Conservation (phyloP, 768 basidiomycete genomes). For the Hericium rajendrae region DNA sequence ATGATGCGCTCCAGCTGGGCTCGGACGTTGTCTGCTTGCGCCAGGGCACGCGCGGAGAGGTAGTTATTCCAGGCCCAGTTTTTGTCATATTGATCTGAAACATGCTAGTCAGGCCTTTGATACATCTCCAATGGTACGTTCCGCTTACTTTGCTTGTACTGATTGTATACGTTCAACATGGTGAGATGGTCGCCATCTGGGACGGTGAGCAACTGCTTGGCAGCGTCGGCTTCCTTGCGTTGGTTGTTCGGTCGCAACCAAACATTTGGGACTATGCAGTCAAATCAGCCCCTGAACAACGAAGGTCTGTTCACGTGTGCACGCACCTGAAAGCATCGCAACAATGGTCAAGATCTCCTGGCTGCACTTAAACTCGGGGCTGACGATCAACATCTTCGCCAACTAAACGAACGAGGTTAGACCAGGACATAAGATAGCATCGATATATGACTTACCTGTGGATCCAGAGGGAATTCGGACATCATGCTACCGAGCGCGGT, state of each 20-base stretch:
- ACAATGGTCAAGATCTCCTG: conserved; percentile 94
- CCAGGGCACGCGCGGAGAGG: conserved; percentile 70
- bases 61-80: conserved; percentile 92
- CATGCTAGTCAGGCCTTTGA: not conserved
- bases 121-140: not conserved
- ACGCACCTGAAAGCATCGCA: conserved; percentile 87
- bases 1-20: conserved; percentile 81
- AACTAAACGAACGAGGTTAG: conserved; percentile 33
- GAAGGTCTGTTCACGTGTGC: not conserved
- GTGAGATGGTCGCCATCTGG: conserved; percentile 97
- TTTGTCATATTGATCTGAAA: conserved; percentile 59
- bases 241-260: conserved; percentile 87
- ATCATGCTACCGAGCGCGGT: conserved; percentile 82
- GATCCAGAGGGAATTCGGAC: conserved; percentile 99
- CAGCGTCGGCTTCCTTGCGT: conserved; percentile 84
- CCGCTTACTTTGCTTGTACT: conserved; percentile 70
- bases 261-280: conserved; percentile 72
- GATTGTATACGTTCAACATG: conserved; percentile 90
- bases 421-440: not conserved
- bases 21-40: conserved; percentile 91
- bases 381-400: conserved; percentile 88
- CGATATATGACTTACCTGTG: conserved; percentile 45
- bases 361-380: conserved; percentile 92
- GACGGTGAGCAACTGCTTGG: conserved; percentile 79
- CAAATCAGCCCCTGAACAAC: not conserved